Evolutionary conservation across 2,329 filamentous ascomycete species (phyloP), one percentile per base, ranked within the genome.

Genomic region (Grosmannia huntii): DNA sequence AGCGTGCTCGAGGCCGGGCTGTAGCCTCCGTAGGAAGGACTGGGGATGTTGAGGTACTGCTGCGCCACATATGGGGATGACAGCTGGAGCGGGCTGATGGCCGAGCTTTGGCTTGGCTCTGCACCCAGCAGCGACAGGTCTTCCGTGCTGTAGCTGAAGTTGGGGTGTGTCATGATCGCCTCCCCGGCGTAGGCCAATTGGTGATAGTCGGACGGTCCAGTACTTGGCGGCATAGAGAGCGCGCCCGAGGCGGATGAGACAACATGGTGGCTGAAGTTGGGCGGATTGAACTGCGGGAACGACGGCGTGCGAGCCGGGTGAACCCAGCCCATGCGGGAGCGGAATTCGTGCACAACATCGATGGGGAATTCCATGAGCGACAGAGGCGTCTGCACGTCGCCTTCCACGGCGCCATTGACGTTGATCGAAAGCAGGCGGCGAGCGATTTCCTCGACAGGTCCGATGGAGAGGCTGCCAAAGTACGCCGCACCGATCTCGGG

Each of bases 401-500:
- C 76, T 58, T 82, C 79, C 59, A 78, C 75, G 23, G 75, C 75
- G 61, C 80, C 76, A 5, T 80, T 78, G 25, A 83, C 73, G 64
- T 81, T 89, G 73, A 89, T 81, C 25, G 84, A 81, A 63, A 85
- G 78, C 31, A 95, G 80, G 41, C 88, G 83, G 53, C 83, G 81
- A 52, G 90, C 84, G 66, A 96, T 96, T 68, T 94, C 86, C 70
- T 96, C 90, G 36, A 97, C 84, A 0, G 91, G 90, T 1, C 80
- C 78, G 52, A 95, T 80, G 19, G 89, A 86, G 64, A 96, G 77
- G 64, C 85, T 87, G 53, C 87, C 88, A 65, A 92, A 90, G 71
- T 96, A 96, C 54, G 90, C 86, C 23, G 90, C 86, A 53, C 90
- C 91, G 64, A 96, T 86, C 69, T 95, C 90, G 3, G 91, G 90